These are phyloP conservation scores for Vaccinium corymbosum DNA, from an alignment of 148 eudicot species.

Conservation along the genomic window DNA sequence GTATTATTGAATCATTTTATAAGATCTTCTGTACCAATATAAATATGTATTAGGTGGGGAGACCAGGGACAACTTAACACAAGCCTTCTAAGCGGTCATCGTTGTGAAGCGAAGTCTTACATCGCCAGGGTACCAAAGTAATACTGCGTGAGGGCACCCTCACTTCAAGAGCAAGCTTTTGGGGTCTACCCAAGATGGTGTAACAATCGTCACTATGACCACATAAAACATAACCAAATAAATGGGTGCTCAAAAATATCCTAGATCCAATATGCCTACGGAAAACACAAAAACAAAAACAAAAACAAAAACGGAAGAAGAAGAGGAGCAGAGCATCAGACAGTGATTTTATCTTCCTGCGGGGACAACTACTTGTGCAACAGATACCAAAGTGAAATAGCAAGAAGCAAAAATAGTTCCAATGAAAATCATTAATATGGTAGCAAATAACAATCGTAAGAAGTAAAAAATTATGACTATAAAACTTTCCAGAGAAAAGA, in stretches of 20 bases:
- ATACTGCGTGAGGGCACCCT: too few species aligned
- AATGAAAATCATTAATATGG: neutral
- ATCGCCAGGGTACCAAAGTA: too few species aligned
- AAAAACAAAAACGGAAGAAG: too few species aligned
- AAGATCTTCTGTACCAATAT: neutral
- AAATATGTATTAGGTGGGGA: neutral
- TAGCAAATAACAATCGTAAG: neutral
- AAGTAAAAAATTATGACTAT: neutral
- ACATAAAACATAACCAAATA: neutral
- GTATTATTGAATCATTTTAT: neutral
- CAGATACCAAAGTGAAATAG: constrained; percentile 11
- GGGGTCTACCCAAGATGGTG: too few species aligned
- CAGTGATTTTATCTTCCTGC: neutral
- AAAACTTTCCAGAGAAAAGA: neutral
- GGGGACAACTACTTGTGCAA: neutral
- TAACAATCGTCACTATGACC: too few species aligned
- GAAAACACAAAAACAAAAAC: too few species aligned
- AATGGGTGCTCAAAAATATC: too few species aligned
- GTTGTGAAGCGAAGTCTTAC: too few species aligned
- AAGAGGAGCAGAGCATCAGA: neutral
- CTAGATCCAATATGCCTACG: too few species aligned
- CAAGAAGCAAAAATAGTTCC: neutral
- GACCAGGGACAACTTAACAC: neutral
- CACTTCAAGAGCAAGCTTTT: too few species aligned
- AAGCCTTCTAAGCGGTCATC: too few species aligned